Evolutionary conservation across 176 grass and related monocot species (phyloP), one percentile per base, ranked within the genome.

Genomic region (Cenchrus americanus): DNA sequence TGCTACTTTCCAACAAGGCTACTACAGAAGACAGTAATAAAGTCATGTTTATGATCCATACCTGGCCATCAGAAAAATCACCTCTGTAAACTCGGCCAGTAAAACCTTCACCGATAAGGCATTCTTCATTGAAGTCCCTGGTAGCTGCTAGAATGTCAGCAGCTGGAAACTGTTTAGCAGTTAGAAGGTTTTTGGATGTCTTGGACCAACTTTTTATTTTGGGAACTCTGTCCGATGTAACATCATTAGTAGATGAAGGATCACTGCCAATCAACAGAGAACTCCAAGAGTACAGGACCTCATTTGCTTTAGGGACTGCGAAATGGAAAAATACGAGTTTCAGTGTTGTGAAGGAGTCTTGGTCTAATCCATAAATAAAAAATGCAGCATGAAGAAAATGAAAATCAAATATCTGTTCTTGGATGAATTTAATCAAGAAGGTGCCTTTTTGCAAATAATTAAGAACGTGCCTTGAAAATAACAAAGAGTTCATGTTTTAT

Each of bases 71-170:
- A 67, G 93, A 80, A 91, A 95, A 93, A 60, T 93, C 87, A 76
- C 91, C 96, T 95, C 89, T 89, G 87, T 95, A 95, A 90, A 95
- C 92, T 78, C 87, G 89, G 49, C 96, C 96, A 78, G 85, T 82
- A 80, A 89, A 87, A 71, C 96, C 96, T 89, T 92, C 89, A 37
- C 96, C 96, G 27, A 98, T 85, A 87, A 98, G 91, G 44, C 66
- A 79, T 82, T 95, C 89, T 85, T 91, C 85, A 83, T 84, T 95
- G 77, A 93, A 98, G 85, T 94, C 82, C 78, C 75, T 93, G 44
- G 96, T 98, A 81, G 96, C 91, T 37, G 74, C 55, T 61, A 89
- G 84, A 88, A 98, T 90, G 64, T 93, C 88, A 51, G 78, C 63
- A 88, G 89, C 87, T 78, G 72, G 87, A 92, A 88, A 98, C 57